A percentile compares a stretch with the other conserved stretches of the same genome.
Evolutionary conservation across 768 basidiomycete species (phyloP).

Genomic region (Suillus subluteus): DNA sequence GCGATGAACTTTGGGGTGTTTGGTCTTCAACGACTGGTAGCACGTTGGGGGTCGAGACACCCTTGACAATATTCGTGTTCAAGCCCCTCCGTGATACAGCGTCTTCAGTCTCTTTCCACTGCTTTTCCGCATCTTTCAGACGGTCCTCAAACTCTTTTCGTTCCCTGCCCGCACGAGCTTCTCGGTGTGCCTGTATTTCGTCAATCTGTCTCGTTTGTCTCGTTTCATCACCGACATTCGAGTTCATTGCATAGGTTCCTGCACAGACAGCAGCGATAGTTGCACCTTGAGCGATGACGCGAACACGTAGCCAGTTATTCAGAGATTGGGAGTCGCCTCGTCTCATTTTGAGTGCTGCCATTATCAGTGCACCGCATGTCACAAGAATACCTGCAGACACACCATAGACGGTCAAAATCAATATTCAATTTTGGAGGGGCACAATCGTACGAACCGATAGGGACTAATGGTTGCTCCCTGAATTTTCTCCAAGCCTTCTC

Average conservation of each 20-base stretch:
- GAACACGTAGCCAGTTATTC: constrained; percentile 79
- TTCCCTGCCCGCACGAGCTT: constrained; percentile 33
- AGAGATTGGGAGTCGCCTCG: constrained; percentile 62
- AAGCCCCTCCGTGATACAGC: background rate
- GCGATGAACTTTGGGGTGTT: background rate
- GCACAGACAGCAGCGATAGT: constrained; percentile 68
- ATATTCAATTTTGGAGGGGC: background rate
- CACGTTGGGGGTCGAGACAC: background rate
- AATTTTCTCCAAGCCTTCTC: constrained; percentile 44
- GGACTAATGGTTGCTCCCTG: constrained; percentile 42
- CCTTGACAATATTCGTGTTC: background rate
- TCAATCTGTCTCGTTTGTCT: constrained; percentile 27
- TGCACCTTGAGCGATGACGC: constrained; percentile 73
- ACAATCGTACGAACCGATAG: constrained; percentile 57
- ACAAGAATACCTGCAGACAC: constrained; percentile 47
- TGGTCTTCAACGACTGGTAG: background rate
- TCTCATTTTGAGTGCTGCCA: constrained; percentile 64
- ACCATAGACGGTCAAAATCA: background rate
- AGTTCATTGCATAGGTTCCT: constrained; percentile 31
- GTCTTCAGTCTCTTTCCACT: constrained; percentile 25
- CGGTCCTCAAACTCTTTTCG: constrained; percentile 48
- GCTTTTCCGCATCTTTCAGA: constrained; percentile 57
- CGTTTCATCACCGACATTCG: constrained; percentile 30
- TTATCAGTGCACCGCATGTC: constrained; percentile 56
- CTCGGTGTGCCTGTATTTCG: constrained; percentile 16